Base-by-base conservation (phyloP, 2,329 filamentous ascomycete species). In the Cytospora chrysosperma region DNA sequence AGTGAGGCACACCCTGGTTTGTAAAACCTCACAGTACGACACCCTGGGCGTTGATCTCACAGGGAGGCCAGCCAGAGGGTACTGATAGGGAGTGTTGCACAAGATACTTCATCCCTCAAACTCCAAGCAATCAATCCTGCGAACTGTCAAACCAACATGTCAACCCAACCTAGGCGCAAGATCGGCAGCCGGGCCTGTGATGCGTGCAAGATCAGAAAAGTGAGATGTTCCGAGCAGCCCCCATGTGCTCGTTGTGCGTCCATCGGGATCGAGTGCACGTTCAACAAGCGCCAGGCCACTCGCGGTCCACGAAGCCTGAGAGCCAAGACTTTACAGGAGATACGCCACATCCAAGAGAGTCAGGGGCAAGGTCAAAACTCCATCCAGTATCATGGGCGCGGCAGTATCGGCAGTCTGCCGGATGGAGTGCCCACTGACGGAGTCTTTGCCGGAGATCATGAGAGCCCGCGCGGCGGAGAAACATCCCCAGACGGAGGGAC, bases 131-230 rank as follows among this genome's bases (percentile, higher is more conserved):
- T 34, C 32, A 15, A 34, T 10, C 32, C 32, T 34, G 32, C 32
- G 15, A 15, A 13, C 2, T 34, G 30, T 3, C 40, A 28, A 28
- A 15, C 28, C 53, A 28, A 7, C 47, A 57, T 62, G 50, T 57
- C 62, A 49, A 47, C 58, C n/a, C 15, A 57, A 37, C 64, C 59
- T 59, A 64, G 68, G 51, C 68, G 72, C 59, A 75, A 73, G 66
- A 73, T 75, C 32, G 73, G 71, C 51, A 78, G 76, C 63, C 69
- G 79, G 32, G 80, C 81, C 13, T 83, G 81, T 69, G 81, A 83
- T 65, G 79, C 77, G 24, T 84, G 81, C 73, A 82, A 81, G 72
- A 76, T 84, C 50, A 77, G 81, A 61, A 84, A 84, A 72, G 78
- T 83, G 64, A 77, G 78, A 54, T 84, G 81, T 69, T 78, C 77